These are phyloP conservation scores for Candida patagonica DNA, from an alignment of 805 yeast genomes.

Conservation along the genomic window DNA sequence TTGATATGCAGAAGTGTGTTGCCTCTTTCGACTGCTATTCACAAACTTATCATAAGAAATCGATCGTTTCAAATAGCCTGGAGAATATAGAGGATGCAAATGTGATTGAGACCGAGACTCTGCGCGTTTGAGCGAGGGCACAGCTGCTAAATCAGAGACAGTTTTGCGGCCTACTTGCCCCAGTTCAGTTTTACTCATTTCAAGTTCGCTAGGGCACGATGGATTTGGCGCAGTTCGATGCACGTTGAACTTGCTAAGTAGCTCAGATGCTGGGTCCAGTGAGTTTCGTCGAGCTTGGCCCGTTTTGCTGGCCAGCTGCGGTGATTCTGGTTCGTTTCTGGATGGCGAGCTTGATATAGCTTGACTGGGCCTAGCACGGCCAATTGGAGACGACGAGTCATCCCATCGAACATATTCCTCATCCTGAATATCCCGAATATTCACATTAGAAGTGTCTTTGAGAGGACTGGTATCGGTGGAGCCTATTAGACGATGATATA, in stretches of 20 bases:
- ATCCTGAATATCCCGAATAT: not conserved
- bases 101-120: not conserved
- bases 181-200: not conserved
- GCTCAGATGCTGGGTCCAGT: conserved; percentile 17
- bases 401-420: conserved; percentile 13
- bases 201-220: conserved; percentile 12
- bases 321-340: not conserved
- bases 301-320: not conserved
- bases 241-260: conserved; percentile 14
- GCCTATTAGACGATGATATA: conserved; percentile 7
- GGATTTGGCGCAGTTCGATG: conserved; percentile 13
- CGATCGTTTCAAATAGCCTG: conserved; percentile 16
- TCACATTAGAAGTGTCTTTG: not conserved
- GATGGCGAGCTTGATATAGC: not conserved
- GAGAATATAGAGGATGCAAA: conserved; percentile 11
- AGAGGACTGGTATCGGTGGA: conserved; percentile 1
- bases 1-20: not conserved
- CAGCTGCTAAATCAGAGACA: conserved; percentile 3
- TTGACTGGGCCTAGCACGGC: not conserved
- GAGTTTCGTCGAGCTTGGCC: not conserved
- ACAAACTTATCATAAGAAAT: not conserved
- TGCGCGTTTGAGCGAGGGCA: not conserved
- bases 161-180: not conserved
- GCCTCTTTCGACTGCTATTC: not conserved
- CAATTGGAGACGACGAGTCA: conserved; percentile 8